Evolutionary conservation across 208 protist genomes (phyloP).

Genomic region (Crithidia sp.): DNA sequence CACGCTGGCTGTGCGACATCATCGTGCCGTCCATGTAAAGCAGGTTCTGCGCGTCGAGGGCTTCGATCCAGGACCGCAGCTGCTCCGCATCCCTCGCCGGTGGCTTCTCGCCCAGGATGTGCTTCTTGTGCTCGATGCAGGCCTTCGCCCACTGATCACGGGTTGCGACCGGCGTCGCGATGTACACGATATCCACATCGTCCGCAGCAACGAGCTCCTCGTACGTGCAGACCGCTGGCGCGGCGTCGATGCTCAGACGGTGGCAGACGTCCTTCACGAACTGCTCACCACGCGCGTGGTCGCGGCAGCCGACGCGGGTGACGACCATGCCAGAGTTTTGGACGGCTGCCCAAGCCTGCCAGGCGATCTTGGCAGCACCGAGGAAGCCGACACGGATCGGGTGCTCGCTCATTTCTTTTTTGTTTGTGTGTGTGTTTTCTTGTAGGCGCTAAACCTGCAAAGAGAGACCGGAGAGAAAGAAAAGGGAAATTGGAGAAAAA

Average conservation of each 20-base stretch:
- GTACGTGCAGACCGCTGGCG: conserved; percentile 26
- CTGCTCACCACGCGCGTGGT: conserved; percentile 27
- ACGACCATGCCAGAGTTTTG: conserved; percentile 41
- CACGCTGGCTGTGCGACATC: conserved; percentile 50
- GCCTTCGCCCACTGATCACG: conserved; percentile 48
- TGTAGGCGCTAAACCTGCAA: neutral
- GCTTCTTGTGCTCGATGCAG: conserved; percentile 62
- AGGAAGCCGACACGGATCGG: conserved; percentile 63
- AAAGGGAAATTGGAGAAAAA: neutral
- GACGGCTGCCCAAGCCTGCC: conserved; percentile 52
- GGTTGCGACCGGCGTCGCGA: conserved; percentile 45
- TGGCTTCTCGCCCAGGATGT: conserved; percentile 72
- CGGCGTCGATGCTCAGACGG: conserved; percentile 21
- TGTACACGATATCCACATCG: conserved; percentile 48
- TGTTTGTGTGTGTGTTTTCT: conserved; percentile 13
- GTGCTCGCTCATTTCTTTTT: conserved; percentile 22
- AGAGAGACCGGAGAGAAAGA: neutral
- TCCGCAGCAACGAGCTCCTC: conserved; percentile 29
- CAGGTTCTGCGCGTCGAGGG: conserved; percentile 41
- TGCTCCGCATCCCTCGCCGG: conserved; percentile 39
- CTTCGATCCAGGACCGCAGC: conserved; percentile 61
- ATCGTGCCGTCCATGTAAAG: conserved; percentile 77
- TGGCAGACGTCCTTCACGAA: conserved; percentile 43
- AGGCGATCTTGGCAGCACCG: conserved; percentile 49
- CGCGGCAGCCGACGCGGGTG: conserved; percentile 55